A percentile compares a stretch with the other conserved stretches of the same genome.
These are phyloP conservation scores for Crithidia fasciculata DNA, from an alignment of 208 protist species.

Conservation along the genomic window DNA sequence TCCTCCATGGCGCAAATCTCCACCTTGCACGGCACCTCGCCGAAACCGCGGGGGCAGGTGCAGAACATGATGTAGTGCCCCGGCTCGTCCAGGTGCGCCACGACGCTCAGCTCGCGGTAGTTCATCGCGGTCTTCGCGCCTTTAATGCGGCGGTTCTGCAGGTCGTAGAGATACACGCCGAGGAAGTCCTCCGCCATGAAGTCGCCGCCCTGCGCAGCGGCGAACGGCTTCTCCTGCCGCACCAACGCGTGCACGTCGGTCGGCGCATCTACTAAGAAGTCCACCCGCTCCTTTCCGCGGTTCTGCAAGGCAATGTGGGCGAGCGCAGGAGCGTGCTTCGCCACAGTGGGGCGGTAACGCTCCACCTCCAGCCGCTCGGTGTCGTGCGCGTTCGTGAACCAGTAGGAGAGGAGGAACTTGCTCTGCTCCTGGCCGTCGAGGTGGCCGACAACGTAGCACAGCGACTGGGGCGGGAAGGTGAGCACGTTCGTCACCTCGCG, in stretches of 20 bases:
- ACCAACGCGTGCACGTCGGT: conserved; percentile 80
- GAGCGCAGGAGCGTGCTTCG: conserved; percentile 68
- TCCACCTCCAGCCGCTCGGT: conserved; percentile 38
- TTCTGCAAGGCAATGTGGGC: conserved; percentile 61
- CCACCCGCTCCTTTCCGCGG: conserved; percentile 64
- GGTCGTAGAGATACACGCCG: conserved; percentile 80
- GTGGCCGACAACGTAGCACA: conserved; percentile 80
- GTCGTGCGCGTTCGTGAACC: conserved; percentile 50
- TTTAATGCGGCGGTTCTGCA: conserved; percentile 62
- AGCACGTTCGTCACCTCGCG: conserved; percentile 74
- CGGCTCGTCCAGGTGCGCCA: conserved; percentile 54
- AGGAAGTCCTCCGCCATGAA: conserved; percentile 59
- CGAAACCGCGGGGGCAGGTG: conserved; percentile 51
- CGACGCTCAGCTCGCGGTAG: conserved; percentile 76
- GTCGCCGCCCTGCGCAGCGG: conserved; percentile 27
- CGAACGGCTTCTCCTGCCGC: conserved; percentile 53
- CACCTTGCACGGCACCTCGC: conserved; percentile 48
- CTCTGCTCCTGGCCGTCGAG: conserved; percentile 64
- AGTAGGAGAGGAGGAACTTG: conserved; percentile 87
- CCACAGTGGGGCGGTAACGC: conserved; percentile 56
- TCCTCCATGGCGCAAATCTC: conserved; percentile 52
- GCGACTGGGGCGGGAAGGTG: conserved; percentile 69
- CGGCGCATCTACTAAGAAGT: conserved; percentile 80
- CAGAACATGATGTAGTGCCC: conserved; percentile 62
- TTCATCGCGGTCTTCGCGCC: conserved; percentile 61